phyloP scores from a whole-genome alignment of 441 rosid genomes.

The Arabidopsis lyrata region DNA sequence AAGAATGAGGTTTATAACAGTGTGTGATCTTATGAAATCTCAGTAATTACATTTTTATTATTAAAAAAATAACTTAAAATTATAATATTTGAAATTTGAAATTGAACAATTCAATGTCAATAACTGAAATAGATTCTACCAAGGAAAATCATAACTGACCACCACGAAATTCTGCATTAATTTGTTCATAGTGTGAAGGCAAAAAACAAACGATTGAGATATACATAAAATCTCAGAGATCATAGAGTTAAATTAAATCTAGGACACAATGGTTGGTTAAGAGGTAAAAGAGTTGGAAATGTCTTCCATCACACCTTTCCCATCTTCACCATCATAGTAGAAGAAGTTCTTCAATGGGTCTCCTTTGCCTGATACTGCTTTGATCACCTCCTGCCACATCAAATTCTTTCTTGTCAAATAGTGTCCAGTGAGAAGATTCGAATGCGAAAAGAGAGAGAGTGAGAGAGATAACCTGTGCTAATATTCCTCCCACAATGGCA shows the following conservation, averaged over 20 bases:
- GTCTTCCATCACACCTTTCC: conserved; percentile 76
- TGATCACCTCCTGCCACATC: conserved; percentile 77
- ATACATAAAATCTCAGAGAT: conserved; percentile 1
- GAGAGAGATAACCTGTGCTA: conserved; percentile 70
- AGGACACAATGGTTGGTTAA: conserved; percentile 38
- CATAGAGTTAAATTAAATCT: background rate
- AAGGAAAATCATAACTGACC: conserved; percentile 33
- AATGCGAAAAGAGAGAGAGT: background rate
- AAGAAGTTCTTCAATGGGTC: conserved; percentile 83
- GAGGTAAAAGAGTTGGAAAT: conserved; percentile 52
- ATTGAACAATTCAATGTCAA: conserved; percentile 31
- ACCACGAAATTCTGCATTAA: conserved; percentile 30
- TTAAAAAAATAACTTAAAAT: too few relatives aligned
- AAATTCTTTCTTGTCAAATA: conserved; percentile 13
- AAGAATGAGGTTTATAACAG: background rate
- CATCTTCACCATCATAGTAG: conserved; percentile 64
- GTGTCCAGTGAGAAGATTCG: background rate
- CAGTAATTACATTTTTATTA: background rate
- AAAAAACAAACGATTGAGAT: conserved; percentile 11
- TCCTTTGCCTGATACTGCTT: conserved; percentile 89
- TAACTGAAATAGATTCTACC: conserved; percentile 22
- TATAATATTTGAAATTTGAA: conserved; percentile 41
- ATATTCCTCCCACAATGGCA: conserved; percentile 88
- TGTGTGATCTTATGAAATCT: conserved; percentile 18
- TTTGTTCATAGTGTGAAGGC: background rate